A percentile compares a stretch with the other conserved stretches of the same genome.
Conservation (phyloP, 768 basidiomycete species). For the Collybia sordida region DNA sequence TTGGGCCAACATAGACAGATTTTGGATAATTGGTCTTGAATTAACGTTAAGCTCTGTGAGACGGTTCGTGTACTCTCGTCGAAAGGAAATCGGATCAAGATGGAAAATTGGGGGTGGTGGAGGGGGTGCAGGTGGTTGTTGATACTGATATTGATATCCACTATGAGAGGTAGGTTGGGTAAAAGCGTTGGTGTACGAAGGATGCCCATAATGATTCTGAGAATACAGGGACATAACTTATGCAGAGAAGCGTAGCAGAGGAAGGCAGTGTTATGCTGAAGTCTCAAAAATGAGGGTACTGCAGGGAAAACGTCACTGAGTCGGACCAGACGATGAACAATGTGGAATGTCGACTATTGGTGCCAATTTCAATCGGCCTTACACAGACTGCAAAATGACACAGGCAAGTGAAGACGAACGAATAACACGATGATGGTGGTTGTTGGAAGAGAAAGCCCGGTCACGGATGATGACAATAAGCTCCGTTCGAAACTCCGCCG, state of each 20-base stretch:
- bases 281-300: slow-evolving; percentile 17
- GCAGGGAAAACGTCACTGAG: slow-evolving; percentile 4
- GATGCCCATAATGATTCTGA: slow-evolving; percentile 61
- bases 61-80: slow-evolving; percentile 73
- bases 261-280: not conserved
- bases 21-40: slow-evolving; percentile 92
- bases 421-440: slow-evolving; percentile 37
- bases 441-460: slow-evolving; percentile 28
- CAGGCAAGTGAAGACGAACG: slow-evolving; percentile 33
- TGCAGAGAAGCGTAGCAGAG: slow-evolving; percentile 13
- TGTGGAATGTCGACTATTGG: slow-evolving; percentile 13
- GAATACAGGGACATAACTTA: slow-evolving; percentile 65
- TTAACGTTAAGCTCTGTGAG: slow-evolving; percentile 88
- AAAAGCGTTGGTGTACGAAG: slow-evolving; percentile 51
- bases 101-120: slow-evolving; percentile 39
- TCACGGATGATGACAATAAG: slow-evolving; percentile 18
- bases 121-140: slow-evolving; percentile 43
- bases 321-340: too few species aligned
- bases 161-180: slow-evolving; percentile 38
- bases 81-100: slow-evolving; percentile 70
- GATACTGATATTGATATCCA: slow-evolving; percentile 42
- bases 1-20: slow-evolving; percentile 88
- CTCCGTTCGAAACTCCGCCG: slow-evolving; percentile 31
- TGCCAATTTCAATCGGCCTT: slow-evolving; percentile 43
- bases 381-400: slow-evolving; percentile 42